Evolutionary conservation across 345 rosid genomes (phyloP), one percentile per base, ranked within the genome.

Genomic region (Sapria himalayana): DNA sequence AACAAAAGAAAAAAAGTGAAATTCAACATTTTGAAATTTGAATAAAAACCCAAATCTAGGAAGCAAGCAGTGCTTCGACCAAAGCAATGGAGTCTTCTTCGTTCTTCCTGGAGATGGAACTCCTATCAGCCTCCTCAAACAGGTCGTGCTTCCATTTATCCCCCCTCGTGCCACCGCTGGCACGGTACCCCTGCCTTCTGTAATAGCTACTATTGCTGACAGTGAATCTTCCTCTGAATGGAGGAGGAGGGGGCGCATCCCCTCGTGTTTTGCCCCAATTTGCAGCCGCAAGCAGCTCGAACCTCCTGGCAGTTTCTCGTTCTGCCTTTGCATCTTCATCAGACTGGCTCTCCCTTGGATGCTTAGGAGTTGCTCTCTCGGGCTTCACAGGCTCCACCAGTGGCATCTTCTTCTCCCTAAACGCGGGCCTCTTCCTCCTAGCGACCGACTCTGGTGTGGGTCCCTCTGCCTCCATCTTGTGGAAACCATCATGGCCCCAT

Each of bases 61-160:
- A 76, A 22, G 92, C 69, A 61, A 91, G 55, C 19, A 91, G 79
- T 25, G 81, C 78, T 61, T 91, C 99, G 11, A 91, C 69, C 55
- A 73, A 79, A 9, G 99, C 99, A 44, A 84, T 64, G 43, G 73
- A 79, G 41, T 91, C 99, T 52, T 84, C 99, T 48, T 84, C 95
- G 31, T 64, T 78, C 67, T 71, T 70, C 13, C 38, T 52, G 37
- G 70, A 49, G n/a, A n/a, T n/a, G 0, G 93, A 92, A 50, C 85
- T 84, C 63, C 57, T 68, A 48, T 66, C 73, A 3, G 85, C 73
- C 51, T 91, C 92, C 3, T 73, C 77, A 19, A 61, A 91, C 72
- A 91, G 44, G 59, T 91, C 99, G 41, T 91, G 95, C 64, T 63
- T 81, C 99, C 99, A 91, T 55, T 77, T 91, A 58, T 77, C 95